Base-by-base conservation (phyloP, 2,329 filamentous ascomycete genomes). In the Pseudocercospora ulei region DNA sequence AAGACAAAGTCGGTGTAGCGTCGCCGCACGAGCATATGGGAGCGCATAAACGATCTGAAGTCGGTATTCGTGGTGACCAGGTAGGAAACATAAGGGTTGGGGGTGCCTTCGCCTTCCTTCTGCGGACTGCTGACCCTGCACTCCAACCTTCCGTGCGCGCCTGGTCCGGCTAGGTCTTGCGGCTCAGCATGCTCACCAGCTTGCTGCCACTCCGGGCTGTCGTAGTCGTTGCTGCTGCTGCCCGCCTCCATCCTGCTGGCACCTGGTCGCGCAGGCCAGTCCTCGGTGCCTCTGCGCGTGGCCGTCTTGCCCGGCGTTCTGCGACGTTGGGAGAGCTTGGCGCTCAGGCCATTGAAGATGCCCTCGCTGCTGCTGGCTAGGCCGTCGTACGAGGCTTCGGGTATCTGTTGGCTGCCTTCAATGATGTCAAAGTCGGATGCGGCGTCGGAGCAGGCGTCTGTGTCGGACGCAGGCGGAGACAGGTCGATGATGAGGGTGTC, bases 1-100 rank as follows among this genome's bases (percentile, higher is more conserved):
- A 94, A 98, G 52, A 92, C 80, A 60, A 98, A 98, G 66, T 98
- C 90, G 53, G 88, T 96, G 65, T 95, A 98, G 56, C 90, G 84
- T 52, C 90, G 78, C 46, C 90, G 82, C 46, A 93, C 81, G 16
- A 72, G 71, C 46, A 85, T 86, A 12, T 78, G 76, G 22, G 82
- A 69, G 59, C 80, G 84, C 61, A 90, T 81, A 63, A 96, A 98
- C 49, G 86, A 82, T 52, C 86, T 80, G 64, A 96, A 96, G 54
- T 92, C 86, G 49, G 87, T 93, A 64, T 87, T 72, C 37, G 90
- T 95, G 28, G 83, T 90, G 50, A 98, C 83, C 34, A 92, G 71
- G 61, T 98, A 98, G 7, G 90, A 96, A 42, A 96, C 81, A 65
- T 93, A 98, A 38, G 85, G 82, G 64, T 95, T 90, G 63, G 95